Conservation (phyloP, 2,329 filamentous ascomycete genomes). For the Claviceps lovelessii region DNA sequence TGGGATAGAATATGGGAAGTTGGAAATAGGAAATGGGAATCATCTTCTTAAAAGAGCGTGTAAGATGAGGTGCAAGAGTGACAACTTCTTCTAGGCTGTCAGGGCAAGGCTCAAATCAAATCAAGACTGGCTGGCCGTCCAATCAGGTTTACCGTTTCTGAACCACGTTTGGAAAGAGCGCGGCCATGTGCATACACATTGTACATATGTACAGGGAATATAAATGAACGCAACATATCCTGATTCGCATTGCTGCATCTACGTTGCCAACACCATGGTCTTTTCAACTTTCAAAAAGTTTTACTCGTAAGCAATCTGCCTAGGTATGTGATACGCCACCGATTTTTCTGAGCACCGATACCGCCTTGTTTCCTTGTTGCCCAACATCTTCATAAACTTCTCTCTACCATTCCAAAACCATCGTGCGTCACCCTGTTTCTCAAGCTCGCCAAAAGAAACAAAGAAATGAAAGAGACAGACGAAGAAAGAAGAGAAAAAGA, state of each 20-base stretch:
- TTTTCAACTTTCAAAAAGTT: conserved; percentile 3
- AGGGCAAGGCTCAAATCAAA: too few relatives aligned
- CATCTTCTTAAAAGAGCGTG: too few relatives aligned
- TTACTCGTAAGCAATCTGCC: conserved; percentile 10
- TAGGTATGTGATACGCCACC: conserved; percentile 5
- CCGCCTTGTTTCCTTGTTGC: not conserved
- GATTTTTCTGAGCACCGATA: not conserved
- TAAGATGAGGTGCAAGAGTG: too few relatives aligned
- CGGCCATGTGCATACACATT: too few relatives aligned
- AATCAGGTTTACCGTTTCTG: not conserved
- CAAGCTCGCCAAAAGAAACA: not conserved
- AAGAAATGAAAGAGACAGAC: not conserved
- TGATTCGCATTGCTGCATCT: not conserved
- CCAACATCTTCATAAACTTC: not conserved
- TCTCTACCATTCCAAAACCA: not conserved
- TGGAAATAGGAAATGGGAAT: too few relatives aligned
- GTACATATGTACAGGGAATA: not conserved
- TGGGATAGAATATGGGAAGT: too few relatives aligned
- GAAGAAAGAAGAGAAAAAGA: not conserved
- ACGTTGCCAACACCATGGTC: not conserved
- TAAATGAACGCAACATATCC: not conserved
- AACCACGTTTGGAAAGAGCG: not conserved
- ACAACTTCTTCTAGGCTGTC: not conserved
- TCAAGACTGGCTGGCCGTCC: not conserved
- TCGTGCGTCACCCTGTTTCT: not conserved